Evolutionary conservation across 2,329 filamentous ascomycete genomes (phyloP), one percentile per base, ranked within the genome.

Genomic region (Golovinomyces cichoracearum): DNA sequence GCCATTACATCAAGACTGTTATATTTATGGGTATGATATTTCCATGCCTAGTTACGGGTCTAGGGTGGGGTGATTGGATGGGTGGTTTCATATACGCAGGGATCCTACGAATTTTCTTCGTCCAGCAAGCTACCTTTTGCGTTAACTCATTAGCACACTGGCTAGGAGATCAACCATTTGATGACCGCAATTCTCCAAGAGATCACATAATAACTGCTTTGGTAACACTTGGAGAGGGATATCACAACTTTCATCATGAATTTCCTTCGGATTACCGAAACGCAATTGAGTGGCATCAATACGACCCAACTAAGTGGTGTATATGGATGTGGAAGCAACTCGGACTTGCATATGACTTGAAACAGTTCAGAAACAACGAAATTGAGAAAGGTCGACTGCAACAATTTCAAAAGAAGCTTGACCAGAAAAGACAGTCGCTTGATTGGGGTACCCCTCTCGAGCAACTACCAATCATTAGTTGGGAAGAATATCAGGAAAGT

Each of bases 231-330:
- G 83, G 83, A 45, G 83, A 86, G 66, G 83, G 83, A 26, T 92
- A 92, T 68, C 83, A 92, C 73, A 92, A 92, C 72, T 92, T 92
- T 73, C 83, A 92, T 67, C 83, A 92, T 71, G 83, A 92, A 64
- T 92, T 92, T 67, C 84, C 84, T 49, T 88, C 82, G 10, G 83
- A 92, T 64, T 92, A 90, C 74, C 82, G 83, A 62, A 92, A 92
- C 63, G 83, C 83, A 53, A 88, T 90, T 57, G 71, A 84, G 65
- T 92, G 83, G 83, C 80, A 77, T 67, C 83, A 92, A 67, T 92
- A 92, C 60, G 83, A 92, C 63, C 83, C 83, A 44, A 92, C 83
- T 63, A 92, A 92, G 69, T 90, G 83, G 83, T 72, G 68, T 61
- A 92, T 92, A 68, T 83, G 77, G 77, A 58, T 69, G 51, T 86